Percentiles rank a stretch among this genome's conserved stretches.
Conservation (phyloP, 2,329 filamentous ascomycete species). For the Pseudocercospora vitis region DNA sequence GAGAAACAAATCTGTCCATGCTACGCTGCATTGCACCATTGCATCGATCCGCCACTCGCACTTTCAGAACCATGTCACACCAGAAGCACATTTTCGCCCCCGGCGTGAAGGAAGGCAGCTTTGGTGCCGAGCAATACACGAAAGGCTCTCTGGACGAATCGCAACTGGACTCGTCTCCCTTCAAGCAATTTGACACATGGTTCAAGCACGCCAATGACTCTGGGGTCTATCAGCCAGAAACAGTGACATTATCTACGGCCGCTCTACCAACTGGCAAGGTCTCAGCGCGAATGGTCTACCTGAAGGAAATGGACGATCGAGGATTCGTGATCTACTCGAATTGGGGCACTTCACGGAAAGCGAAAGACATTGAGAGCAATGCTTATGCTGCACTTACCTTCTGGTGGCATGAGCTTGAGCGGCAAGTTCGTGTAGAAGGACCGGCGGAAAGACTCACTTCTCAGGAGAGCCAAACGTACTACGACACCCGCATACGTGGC, state of each 20-base stretch:
- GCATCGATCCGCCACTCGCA: background rate
- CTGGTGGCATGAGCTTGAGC: conserved; percentile 82
- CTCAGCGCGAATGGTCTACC: conserved; percentile 81
- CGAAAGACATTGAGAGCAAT: conserved; percentile 69
- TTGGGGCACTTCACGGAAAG: conserved; percentile 73
- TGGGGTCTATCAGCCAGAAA: conserved; percentile 74
- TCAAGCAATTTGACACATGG: conserved; percentile 58
- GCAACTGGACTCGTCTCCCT: conserved; percentile 65
- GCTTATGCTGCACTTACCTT: conserved; percentile 81
- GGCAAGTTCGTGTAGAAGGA: conserved; percentile 90
- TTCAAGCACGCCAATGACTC: conserved; percentile 69
- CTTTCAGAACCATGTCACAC: conserved; percentile 28
- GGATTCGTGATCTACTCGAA: conserved; percentile 96
- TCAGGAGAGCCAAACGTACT: conserved; percentile 71
- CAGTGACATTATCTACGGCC: conserved; percentile 83
- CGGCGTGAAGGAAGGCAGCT: conserved; percentile 56
- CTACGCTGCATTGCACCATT: too few species aligned
- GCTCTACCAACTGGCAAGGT: conserved; percentile 79
- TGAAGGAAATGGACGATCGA: conserved; percentile 83
- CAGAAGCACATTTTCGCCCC: conserved; percentile 60
- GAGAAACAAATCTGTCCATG: background rate
- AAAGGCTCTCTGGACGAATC: conserved; percentile 60
- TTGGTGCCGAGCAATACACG: conserved; percentile 75
- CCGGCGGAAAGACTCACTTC: conserved; percentile 62
- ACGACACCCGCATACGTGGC: conserved; percentile 68